These are phyloP conservation scores for Perilla frutescens DNA, from an alignment of 257 asterid genomes.

Conservation along the genomic window DNA sequence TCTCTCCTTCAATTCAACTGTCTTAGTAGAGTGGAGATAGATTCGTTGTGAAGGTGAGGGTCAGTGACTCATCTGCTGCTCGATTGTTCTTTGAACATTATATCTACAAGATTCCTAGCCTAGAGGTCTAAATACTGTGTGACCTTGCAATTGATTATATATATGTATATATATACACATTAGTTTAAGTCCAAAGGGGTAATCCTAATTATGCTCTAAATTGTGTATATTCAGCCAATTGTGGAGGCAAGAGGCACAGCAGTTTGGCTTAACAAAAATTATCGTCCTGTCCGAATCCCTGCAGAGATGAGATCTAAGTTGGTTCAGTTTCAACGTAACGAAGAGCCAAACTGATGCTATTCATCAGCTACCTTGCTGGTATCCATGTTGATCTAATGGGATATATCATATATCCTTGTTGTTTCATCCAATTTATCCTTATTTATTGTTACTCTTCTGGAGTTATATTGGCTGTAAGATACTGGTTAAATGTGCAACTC, in stretches of 20 bases:
- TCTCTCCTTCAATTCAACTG: slow-evolving; percentile 16
- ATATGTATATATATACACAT: too few relatives aligned
- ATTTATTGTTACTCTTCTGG: background rate
- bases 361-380: slow-evolving; percentile 2
- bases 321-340: slow-evolving; percentile 58
- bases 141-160: background rate
- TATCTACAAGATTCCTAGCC: slow-evolving; percentile 73
- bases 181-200: background rate
- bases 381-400: background rate
- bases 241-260: slow-evolving; percentile 85
- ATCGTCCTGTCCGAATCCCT: slow-evolving; percentile 86
- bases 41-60: slow-evolving; percentile 76
- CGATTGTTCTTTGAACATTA: slow-evolving; percentile 80
- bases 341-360: slow-evolving; percentile 46
- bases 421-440: background rate
- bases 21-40: slow-evolving; percentile 79
- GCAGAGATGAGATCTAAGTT: slow-evolving; percentile 65
- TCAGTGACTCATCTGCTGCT: slow-evolving; percentile 67
- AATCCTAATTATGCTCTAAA: slow-evolving; percentile 14
- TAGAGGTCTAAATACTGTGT: slow-evolving; percentile 56
- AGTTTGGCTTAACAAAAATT: slow-evolving; percentile 88
- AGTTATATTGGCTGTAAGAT: slow-evolving; percentile 1
- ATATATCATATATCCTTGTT: background rate
- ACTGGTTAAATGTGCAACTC: background rate
- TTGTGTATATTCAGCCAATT: slow-evolving; percentile 56